Base-by-base conservation (phyloP, 257 asterid species). In the Orobanche coerulescens region DNA sequence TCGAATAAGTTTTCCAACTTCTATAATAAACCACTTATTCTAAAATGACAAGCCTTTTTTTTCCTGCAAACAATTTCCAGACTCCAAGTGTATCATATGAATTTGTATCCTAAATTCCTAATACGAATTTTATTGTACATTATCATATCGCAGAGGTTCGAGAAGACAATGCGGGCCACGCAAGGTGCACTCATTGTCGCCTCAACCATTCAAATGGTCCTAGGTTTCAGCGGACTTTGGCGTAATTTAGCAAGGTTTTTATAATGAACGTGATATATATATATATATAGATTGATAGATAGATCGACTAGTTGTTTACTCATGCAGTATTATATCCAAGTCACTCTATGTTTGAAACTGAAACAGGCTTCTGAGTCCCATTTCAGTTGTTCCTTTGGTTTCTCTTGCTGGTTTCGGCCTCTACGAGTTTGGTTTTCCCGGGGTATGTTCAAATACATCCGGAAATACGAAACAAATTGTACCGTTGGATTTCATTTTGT, bases 201-300 rank as follows among this genome's bases (percentile, higher is more conserved):
- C 54, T 89, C 96, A 13, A 80, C 87, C 40, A 72, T 89, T 80
- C 95, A 89, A 52, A 86, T 89, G 55, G 85, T 86, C 69, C 68
- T 89, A 6, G 96, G 96, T 50, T 89, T 89, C 72, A 89, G 95
- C 75, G 95, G 96, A 39, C 96, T 89, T 54, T 85, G 95, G 96
- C 94, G 95, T 43, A 82, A 77, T 26, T 68, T 82, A 61, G 80
- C 74, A 33, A 87, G 89, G 96, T 82, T 74, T 13, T 52, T 7
- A n/a, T n/a, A n/a, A n/a, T n/a, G n/a, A n/a, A n/a, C n/a, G n/a
- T n/a, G n/a, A n/a, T n/a, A n/a, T n/a, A n/a, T n/a, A n/a, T n/a
- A n/a, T n/a, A n/a, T n/a, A n/a, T n/a, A n/a, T n/a, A n/a, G n/a
- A n/a, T n/a, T n/a, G n/a, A n/a, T n/a, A n/a, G n/a, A n/a, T n/a